Conservation (phyloP, 495 filamentous ascomycete species). For the Astrothelium macrocarpum region DNA sequence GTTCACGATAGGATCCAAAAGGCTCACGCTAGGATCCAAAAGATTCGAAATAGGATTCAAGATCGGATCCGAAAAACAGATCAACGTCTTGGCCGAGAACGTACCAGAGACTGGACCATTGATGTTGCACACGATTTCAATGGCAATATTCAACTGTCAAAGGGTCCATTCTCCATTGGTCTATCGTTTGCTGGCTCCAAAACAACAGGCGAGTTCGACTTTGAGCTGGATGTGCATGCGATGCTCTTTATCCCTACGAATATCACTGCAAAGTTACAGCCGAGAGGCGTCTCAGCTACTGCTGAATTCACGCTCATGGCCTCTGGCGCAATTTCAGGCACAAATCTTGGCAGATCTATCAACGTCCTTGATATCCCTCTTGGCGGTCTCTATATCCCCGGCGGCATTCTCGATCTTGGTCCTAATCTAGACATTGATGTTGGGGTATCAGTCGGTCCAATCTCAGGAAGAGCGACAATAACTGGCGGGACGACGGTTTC, state of each 20-base stretch:
- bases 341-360: constrained; percentile 18
- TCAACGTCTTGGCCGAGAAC: no score
- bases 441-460: constrained; percentile 24
- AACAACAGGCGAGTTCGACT: constrained; percentile 31
- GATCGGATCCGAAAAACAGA: no score
- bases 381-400: constrained; percentile 28
- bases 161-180: constrained; percentile 14
- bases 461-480: constrained; percentile 26
- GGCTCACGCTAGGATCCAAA: no score
- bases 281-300: constrained; percentile 26
- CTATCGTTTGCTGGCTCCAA: constrained; percentile 26
- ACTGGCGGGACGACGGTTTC: constrained; percentile 22
- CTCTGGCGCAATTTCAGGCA: constrained; percentile 8
- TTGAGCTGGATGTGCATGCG: constrained; percentile 29
- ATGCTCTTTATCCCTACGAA: constrained; percentile 22
- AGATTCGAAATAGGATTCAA: no score
- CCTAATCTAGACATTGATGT: constrained; percentile 29
- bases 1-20: no score
- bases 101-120: constrained; percentile 23
- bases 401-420: constrained; percentile 29
- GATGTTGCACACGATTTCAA: constrained; percentile 26
- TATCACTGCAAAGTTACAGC: constrained; percentile 23
- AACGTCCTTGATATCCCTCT: constrained; percentile 28
- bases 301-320: constrained; percentile 24
- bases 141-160: constrained; percentile 17